Evolutionary conservation across 2,329 filamentous ascomycete species (phyloP), one percentile per base, ranked within the genome.

Genomic region (Aplosporella prunicola): DNA sequence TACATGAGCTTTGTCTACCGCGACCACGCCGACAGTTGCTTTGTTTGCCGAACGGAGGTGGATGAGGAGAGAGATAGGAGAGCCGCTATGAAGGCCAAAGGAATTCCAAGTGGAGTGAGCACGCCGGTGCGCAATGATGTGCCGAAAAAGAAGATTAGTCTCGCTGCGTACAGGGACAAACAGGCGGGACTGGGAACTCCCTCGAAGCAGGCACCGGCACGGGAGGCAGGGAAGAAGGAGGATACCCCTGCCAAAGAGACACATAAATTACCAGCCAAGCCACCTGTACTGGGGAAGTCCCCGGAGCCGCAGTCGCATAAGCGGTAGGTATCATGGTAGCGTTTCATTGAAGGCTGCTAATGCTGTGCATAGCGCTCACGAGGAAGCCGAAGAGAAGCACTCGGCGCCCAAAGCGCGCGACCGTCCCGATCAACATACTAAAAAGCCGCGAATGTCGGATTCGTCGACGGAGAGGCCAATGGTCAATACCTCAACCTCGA

Each of bases 1-100:
- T 79, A 79, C 53, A 65, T 75, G 61, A 78, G 73, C 40, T 78
- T 74, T 46, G 58, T 74, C 37, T 71, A 69, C 39, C 72, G 75
- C 51, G 70, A 76, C 49, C 67, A 67, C 22, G 67, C 68, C 42
- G 67, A 72, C 46, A 66, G 64, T 27, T 60, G 55, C 38, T 58
- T 62, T 42, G 52, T 69, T 39, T 54, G 74, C 34, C 59, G 68
- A 44, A 65, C 66, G 9, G 68, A 69, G 41, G 71, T 72, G 35
- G 69, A 71, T 45, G 71, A 71, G 58, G 67, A 69, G 32, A 64
- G 69, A 51, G 62, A 61, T 35, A 56, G 62, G 40, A 66, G 64
- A 42, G 61, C 56, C 24, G 17, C 57, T 63, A 35, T 52, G 44
- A 50, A 54, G 44, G 45, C 51, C 8, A 50, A 53, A 30, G 39